Conservation (phyloP, 139 green algal species). For the Haematococcus sp. region DNA sequence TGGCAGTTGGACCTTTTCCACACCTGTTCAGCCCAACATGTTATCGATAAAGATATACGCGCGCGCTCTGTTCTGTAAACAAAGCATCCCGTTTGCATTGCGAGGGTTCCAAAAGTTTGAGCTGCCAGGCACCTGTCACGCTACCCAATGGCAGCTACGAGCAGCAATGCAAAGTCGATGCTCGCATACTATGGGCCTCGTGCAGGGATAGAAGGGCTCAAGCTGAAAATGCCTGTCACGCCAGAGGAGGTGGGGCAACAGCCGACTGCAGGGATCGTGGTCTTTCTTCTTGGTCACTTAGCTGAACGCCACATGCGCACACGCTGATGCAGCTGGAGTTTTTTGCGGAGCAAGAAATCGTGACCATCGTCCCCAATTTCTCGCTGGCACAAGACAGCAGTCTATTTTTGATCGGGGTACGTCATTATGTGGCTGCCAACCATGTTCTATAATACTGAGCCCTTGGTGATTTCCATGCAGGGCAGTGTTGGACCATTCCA, state of each 20-base stretch:
- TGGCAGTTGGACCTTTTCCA: no score
- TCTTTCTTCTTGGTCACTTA: not conserved
- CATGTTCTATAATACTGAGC: no score
- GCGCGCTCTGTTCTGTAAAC: no score
- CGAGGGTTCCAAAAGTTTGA: no score
- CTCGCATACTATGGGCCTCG: not conserved
- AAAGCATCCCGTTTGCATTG: no score
- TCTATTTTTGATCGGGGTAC: constrained; percentile 64
- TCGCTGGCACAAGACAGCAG: constrained; percentile 45
- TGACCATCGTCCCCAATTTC: constrained; percentile 86
- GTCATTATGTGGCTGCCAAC: no score
- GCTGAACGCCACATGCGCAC: not conserved
- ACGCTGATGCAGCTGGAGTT: constrained; percentile 78
- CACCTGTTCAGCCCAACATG: no score
- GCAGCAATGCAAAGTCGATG: not conserved
- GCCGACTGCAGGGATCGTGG: not conserved
- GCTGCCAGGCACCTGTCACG: not conserved
- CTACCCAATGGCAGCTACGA: not conserved
- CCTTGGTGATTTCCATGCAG: constrained; percentile 49
- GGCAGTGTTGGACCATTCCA: constrained; percentile 76
- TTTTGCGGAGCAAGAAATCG: constrained; percentile 77
- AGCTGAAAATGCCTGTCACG: not conserved
- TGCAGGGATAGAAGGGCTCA: not conserved
- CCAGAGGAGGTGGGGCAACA: not conserved
- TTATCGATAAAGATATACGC: no score